Conservation (phyloP, 2,329 filamentous ascomycete species). For the Penicillium paneum region DNA sequence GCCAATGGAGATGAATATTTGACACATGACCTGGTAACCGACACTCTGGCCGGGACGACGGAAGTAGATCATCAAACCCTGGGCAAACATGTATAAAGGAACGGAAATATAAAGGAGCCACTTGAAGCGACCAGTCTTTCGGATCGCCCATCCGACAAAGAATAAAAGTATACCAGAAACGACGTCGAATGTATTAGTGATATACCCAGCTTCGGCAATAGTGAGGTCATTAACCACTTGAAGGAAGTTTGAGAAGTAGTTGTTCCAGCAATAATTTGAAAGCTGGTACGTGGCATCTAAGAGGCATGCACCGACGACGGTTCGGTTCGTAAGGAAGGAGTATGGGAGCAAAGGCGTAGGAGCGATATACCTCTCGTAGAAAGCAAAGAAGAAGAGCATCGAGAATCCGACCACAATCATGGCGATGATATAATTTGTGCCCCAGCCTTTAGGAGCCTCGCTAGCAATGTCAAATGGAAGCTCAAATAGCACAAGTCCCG, state of each 20-base stretch:
- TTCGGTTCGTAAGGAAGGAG: conserved; percentile 28
- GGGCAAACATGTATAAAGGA: conserved; percentile 53
- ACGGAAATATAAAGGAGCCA: conserved; percentile 53
- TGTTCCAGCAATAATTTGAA: conserved; percentile 32
- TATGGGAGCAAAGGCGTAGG: conserved; percentile 47
- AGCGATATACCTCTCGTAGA: conserved; percentile 55
- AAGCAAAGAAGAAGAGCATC: conserved; percentile 51
- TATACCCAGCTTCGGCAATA: conserved; percentile 34
- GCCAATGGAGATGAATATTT: conserved; percentile 57
- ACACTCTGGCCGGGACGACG: conserved; percentile 47
- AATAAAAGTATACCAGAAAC: conserved; percentile 57
- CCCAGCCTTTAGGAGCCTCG: conserved; percentile 40
- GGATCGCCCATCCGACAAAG: conserved; percentile 52
- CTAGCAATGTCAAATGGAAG: conserved; percentile 45
- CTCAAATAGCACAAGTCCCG: conserved; percentile 58
- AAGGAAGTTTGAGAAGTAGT: conserved; percentile 28
- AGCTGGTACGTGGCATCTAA: conserved; percentile 31
- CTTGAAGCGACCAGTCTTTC: conserved; percentile 54
- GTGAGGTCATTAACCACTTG: conserved; percentile 32
- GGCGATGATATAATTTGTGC: conserved; percentile 47
- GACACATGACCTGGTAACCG: conserved; percentile 57
- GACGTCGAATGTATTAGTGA: conserved; percentile 52
- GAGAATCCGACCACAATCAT: conserved; percentile 55
- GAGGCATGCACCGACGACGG: conserved; percentile 30
- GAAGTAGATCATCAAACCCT: conserved; percentile 58